phyloP scores from a whole-genome alignment of 1,284 basidiomycete genomes.

The Malassezia furfur region DNA sequence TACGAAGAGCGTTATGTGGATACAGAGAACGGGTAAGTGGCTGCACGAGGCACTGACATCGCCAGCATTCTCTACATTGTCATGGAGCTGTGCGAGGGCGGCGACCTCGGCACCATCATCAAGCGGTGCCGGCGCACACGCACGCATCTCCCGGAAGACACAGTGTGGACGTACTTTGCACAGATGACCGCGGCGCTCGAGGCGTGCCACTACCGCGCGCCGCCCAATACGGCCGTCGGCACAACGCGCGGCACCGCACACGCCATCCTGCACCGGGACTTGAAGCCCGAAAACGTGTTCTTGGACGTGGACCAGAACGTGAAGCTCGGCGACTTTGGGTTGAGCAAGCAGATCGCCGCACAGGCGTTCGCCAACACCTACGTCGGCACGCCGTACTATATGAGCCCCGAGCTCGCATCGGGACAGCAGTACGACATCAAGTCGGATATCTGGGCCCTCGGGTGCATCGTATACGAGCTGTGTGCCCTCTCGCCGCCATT shows the following conservation, averaged over 20 bases:
- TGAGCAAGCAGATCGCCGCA: slow-evolving; percentile 81
- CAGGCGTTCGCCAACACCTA: slow-evolving; percentile 82
- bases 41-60: slow-evolving; percentile 37
- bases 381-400: slow-evolving; percentile 95
- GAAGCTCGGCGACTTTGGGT: slow-evolving; percentile 90
- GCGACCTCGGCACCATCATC: slow-evolving; percentile 78
- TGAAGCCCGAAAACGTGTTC: slow-evolving; percentile 96
- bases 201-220: slow-evolving; percentile 62
- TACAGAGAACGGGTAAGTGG: slow-evolving; percentile 75
- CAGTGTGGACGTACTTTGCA: slow-evolving; percentile 86
- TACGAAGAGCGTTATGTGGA: slow-evolving; percentile 87
- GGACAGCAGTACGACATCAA: slow-evolving; percentile 94
- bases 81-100: slow-evolving; percentile 71
- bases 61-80: slow-evolving; percentile 22
- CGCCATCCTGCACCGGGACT: slow-evolving; percentile 74
- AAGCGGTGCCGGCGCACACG: slow-evolving; percentile 56
- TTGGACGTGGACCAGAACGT: slow-evolving; percentile 67
- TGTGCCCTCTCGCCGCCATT: slow-evolving; percentile 73
- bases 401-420: slow-evolving; percentile 94
- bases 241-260: neutral
- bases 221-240: neutral
- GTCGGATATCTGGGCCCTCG: slow-evolving; percentile 94
- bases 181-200: slow-evolving; percentile 83
- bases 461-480: slow-evolving; percentile 88
- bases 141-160: slow-evolving; percentile 65